Evolutionary conservation across 768 basidiomycete genomes (phyloP).

Genomic region (Russula griseocarnosa): DNA sequence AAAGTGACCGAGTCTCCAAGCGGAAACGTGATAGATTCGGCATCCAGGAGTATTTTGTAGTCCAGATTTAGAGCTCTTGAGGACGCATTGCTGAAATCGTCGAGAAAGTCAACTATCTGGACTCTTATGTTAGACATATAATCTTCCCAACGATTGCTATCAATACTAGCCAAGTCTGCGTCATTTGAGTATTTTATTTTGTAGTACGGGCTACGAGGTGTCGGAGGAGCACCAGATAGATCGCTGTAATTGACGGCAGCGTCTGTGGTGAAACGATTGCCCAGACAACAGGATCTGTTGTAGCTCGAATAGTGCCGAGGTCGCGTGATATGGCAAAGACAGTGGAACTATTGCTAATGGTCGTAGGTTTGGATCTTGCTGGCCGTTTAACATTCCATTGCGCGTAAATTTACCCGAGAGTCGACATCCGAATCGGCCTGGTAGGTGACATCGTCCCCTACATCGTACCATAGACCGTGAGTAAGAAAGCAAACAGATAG

Average conservation of each 20-base stretch:
- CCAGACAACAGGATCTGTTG: constrained; percentile 32
- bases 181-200: constrained; percentile 35
- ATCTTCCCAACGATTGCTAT: neutral
- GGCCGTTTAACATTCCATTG: constrained; percentile 26
- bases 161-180: constrained; percentile 30
- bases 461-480: neutral
- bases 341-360: constrained; percentile 22
- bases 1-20: constrained; percentile 51
- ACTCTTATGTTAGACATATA: neutral
- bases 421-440: no score
- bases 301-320: constrained; percentile 31
- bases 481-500: neutral
- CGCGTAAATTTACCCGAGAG: constrained; percentile 27
- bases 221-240: constrained; percentile 38
- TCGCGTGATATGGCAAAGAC: constrained; percentile 33
- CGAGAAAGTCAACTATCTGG: constrained; percentile 44
- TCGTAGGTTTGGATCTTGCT: constrained; percentile 15
- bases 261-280: constrained; percentile 31
- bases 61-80: constrained; percentile 47
- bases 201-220: constrained; percentile 44
- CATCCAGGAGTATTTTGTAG: constrained; percentile 43
- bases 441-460: constrained; percentile 24
- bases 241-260: constrained; percentile 33
- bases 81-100: constrained; percentile 45
- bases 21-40: constrained; percentile 45